Evolutionary conservation across 345 rosid species (phyloP), one percentile per base, ranked within the genome.

Genomic region (Lenwebbia sp.): DNA sequence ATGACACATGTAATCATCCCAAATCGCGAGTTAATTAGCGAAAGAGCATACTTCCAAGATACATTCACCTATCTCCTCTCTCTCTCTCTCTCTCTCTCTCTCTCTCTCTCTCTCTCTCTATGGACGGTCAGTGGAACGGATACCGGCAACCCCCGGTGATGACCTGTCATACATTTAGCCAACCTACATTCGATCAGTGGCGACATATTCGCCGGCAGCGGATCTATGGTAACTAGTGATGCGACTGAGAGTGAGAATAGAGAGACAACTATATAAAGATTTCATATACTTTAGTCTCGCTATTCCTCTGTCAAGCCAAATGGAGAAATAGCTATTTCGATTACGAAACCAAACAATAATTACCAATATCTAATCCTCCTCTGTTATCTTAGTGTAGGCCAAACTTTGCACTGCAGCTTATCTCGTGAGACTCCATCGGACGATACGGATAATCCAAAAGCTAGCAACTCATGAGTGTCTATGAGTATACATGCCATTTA

Each of bases 11-110:
- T 53, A 53, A 53, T 14, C 54, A 53, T 53, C 21, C 6, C 22
- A 50, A 53, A 14, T 14, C 13, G 60, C 28, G 13, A 56, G 60
- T 10, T 25, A 56, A 25, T 56, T 56, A 56, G 26, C 4, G 13
- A 56, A 9, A 25, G 5, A 10, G 60, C 60, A 56, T 56, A 23
- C 10, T 56, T 56, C n/a, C 28, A 3, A n/a, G 0, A 13, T 58
- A 58, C 70, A n/a, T n/a, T n/a, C 70, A n/a, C 13, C 70, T 26
- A 57, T 26, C 62, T 58, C 65, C 15, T 5, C 33, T 1, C 14
- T 1, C 13, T 2, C 3, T 1, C 26, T 4, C 13, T 11, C 2
- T 7, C 57, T n/a, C n/a, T n/a, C n/a, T n/a, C n/a, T n/a, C n/a
- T n/a, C 3, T 1, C 26, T 4, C 13, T 11, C 2, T 25, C 13